Evolutionary conservation across 805 yeast species (phyloP).

Genomic region (Blastobotrys chiropterorum): DNA sequence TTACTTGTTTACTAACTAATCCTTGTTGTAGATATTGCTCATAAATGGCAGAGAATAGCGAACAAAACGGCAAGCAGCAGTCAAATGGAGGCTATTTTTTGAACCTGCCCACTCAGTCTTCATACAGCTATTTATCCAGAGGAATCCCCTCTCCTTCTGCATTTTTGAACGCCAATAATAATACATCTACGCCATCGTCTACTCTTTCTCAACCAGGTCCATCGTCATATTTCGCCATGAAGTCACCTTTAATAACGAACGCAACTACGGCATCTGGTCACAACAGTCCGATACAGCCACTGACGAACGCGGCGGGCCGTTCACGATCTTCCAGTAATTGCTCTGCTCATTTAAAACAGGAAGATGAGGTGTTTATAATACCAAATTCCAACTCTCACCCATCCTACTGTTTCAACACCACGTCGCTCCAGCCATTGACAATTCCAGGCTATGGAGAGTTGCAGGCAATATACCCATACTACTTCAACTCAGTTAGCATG

Average conservation of each 20-base stretch:
- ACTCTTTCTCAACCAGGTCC: not conserved
- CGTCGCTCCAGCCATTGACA: constrained; percentile 9
- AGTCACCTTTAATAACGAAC: not conserved
- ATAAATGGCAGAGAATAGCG: not conserved
- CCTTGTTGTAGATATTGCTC: too few relatives aligned
- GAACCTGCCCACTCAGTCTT: not conserved
- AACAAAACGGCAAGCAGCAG: not conserved
- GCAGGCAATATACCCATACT: constrained; percentile 18
- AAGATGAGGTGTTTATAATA: not conserved
- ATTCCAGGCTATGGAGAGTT: constrained; percentile 18
- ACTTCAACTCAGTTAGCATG: constrained; percentile 18
- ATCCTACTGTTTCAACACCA: constrained; percentile 2
- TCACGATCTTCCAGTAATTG: constrained; percentile 1
- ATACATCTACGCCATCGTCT: not conserved
- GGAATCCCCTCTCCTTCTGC: not conserved
- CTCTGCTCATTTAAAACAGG: not conserved
- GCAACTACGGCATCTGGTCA: not conserved
- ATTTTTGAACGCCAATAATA: not conserved
- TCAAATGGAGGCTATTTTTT: not conserved
- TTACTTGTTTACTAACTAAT: too few relatives aligned
- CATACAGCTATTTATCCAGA: not conserved
- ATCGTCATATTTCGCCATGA: not conserved
- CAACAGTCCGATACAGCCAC: not conserved
- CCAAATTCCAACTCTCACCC: not conserved
- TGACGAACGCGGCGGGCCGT: not conserved